Conservation (phyloP, 106 monocot species). For the Platanthera guangdongensis region DNA sequence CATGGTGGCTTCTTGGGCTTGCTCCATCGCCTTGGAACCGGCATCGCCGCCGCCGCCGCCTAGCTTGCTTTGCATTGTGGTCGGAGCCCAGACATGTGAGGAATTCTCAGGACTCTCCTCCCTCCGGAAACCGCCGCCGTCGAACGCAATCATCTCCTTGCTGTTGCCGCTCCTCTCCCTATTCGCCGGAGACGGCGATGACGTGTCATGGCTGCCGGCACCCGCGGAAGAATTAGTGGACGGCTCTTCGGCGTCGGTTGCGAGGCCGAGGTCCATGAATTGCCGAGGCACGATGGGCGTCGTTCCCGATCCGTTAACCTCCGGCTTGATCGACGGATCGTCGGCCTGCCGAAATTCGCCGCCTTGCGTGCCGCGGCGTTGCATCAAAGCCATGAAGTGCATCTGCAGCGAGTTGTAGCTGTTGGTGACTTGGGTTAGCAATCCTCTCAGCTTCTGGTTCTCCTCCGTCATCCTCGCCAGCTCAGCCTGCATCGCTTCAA, state of each 20-base stretch:
- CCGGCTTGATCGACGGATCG: background rate
- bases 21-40: slow-evolving; percentile 16
- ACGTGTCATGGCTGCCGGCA: slow-evolving; percentile 11
- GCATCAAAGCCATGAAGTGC: slow-evolving; percentile 53
- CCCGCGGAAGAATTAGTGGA: slow-evolving; percentile 58
- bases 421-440: slow-evolving; percentile 51
- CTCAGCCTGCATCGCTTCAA: slow-evolving; percentile 39
- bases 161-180: background rate
- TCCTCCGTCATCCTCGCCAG: slow-evolving; percentile 57
- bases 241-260: slow-evolving; percentile 23
- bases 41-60: background rate
- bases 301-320: background rate
- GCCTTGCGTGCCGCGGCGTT: slow-evolving; percentile 14
- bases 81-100: slow-evolving; percentile 33
- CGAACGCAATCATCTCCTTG: slow-evolving; percentile 19
- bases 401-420: slow-evolving; percentile 61
- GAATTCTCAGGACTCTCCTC: slow-evolving; percentile 24
- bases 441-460: slow-evolving; percentile 50
- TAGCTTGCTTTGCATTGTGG: slow-evolving; percentile 18
- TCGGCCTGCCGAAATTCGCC: background rate
- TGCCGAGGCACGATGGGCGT: slow-evolving; percentile 45
- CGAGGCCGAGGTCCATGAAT: slow-evolving; percentile 65
- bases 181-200: slow-evolving; percentile 23
- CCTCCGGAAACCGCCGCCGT: background rate
- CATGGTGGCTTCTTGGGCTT: slow-evolving; percentile 79